Evolutionary conservation across 2,329 filamentous ascomycete genomes (phyloP).

Genomic region (Aspergillus awamori): DNA sequence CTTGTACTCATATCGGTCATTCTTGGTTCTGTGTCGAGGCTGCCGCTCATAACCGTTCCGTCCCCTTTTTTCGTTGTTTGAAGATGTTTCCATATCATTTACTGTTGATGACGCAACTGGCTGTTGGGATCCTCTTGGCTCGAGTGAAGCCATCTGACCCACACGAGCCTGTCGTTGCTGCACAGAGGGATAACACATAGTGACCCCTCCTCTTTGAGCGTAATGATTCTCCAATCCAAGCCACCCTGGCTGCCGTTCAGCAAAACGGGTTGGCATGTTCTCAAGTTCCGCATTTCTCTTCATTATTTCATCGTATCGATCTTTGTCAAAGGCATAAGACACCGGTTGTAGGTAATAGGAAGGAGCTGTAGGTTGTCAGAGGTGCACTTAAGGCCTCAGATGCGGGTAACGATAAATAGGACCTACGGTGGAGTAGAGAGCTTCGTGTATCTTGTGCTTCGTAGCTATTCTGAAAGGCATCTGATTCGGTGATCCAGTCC

Average conservation of each 20-base stretch:
- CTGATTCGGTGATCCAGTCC: background rate
- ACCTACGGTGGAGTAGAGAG: background rate
- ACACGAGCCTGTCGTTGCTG: background rate
- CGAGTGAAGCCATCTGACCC: background rate
- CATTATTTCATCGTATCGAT: no score
- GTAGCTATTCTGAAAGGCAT: background rate
- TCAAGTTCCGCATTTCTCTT: no score
- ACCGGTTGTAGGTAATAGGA: no score
- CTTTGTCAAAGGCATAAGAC: no score
- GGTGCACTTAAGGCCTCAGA: no score
- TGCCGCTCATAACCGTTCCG: slow-evolving; percentile 51
- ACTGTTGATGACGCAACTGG: background rate
- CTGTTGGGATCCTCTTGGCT: background rate
- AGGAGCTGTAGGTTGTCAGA: no score
- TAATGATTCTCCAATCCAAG: background rate
- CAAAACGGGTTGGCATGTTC: no score
- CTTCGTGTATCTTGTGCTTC: background rate
- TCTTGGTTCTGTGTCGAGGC: slow-evolving; percentile 59
- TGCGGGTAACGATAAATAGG: background rate
- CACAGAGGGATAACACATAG: background rate
- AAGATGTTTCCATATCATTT: background rate
- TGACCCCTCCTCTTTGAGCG: no score
- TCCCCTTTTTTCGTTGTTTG: background rate
- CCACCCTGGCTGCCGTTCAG: background rate
- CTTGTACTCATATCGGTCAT: slow-evolving; percentile 58